Evolutionary conservation across 495 filamentous ascomycete genomes (phyloP), one percentile per base, ranked within the genome.

Genomic region (Penicillium cinerascens): DNA sequence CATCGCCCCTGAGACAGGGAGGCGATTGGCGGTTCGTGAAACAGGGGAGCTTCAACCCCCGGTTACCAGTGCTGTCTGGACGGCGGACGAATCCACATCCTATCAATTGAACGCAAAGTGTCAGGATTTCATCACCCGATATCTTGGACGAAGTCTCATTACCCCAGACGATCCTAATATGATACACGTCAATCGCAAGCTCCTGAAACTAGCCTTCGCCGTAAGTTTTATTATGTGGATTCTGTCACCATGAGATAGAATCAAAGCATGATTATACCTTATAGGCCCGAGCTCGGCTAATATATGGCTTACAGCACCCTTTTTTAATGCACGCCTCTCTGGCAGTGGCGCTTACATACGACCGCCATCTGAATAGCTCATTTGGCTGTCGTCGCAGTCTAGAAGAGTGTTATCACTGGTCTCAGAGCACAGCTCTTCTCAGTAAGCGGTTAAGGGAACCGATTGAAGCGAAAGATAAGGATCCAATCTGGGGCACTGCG

Each of bases 321-420:
- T 73, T 56, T 44, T 52, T 79, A 48, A 78, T 79, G 75, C 76
- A 79, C 51, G 70, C 70, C 42, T 67, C 69, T 47, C 61, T 78
- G 41, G 70, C 70, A 1, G 63, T 77, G 48, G 66, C 74, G 25
- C 47, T 70, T 36, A 60, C 69, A 35, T 72, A 79, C 51, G 74
- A 79, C 58, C 72, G 73, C 49, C 54, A 75, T 58, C 60, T 72
- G 9, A 74, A 67, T 54, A 26, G 37, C 27, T 44, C 63, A 1
- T 11, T 44, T 22, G 42, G 27, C 44, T 16, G 11, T 40, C 63
- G 49, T 18, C 70, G 69, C 42, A 71, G 55, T 45, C 36, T 68
- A 42, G 64, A 68, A 57, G 74, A 74, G 47, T 70, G 60, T 20
- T 73, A 74, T 47, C 74, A 78, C 61, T 71, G 65, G 64, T 70